Conservation (phyloP, 768 basidiomycete species). For the Kwoniella dejecticola region DNA sequence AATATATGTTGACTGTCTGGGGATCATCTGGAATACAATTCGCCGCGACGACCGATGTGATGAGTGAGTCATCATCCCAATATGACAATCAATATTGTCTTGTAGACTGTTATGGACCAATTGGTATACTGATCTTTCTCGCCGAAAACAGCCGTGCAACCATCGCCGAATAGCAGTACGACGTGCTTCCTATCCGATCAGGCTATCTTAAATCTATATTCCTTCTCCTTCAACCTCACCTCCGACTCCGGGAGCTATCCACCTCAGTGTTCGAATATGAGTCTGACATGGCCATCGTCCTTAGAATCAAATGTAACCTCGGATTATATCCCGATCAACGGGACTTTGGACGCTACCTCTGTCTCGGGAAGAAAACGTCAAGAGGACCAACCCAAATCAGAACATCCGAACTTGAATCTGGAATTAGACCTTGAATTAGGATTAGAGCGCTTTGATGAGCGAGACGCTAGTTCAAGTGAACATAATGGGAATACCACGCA, state of each 20-base stretch:
- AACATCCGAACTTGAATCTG: not conserved
- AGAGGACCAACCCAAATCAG: not conserved
- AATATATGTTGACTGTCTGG: constrained; percentile 47
- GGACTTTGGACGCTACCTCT: not conserved
- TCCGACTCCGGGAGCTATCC: constrained; percentile 26
- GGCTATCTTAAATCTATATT: constrained; percentile 38
- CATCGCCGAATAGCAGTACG: constrained; percentile 6
- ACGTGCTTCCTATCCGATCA: constrained; percentile 41
- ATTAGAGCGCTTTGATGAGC: not conserved
- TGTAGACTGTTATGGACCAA: no score
- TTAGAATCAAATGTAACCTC: constrained; percentile 42
- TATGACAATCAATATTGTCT: no score
- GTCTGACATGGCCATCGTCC: constrained; percentile 45
- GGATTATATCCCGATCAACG: not conserved
- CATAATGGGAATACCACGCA: constrained; percentile 44
- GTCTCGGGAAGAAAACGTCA: not conserved
- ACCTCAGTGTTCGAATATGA: constrained; percentile 45
- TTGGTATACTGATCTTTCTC: not conserved
- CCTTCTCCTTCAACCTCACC: constrained; percentile 48
- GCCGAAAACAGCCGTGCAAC: constrained; percentile 25
- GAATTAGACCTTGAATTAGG: not conserved
- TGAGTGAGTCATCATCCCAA: constrained; percentile 38
- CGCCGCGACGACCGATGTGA: constrained; percentile 47
- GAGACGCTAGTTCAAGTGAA: constrained; percentile 30
- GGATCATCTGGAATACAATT: constrained; percentile 42